These are phyloP conservation scores for Echinosophora koreensis DNA, from an alignment of 306 rosid genomes.

Conservation along the genomic window DNA sequence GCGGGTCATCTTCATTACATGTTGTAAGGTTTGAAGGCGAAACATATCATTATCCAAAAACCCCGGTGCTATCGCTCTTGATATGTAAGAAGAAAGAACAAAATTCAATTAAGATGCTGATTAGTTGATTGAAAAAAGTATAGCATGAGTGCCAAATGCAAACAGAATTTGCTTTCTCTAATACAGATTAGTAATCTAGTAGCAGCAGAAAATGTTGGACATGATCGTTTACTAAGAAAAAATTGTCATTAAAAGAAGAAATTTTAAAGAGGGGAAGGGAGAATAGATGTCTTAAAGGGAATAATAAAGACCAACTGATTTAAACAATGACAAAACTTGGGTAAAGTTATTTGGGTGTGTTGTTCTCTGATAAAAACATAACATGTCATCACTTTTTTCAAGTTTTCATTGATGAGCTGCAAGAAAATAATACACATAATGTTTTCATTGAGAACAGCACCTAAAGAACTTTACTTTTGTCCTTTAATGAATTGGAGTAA, in stretches of 20 bases:
- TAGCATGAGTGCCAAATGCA: conserved; percentile 19
- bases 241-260: conserved; percentile 19
- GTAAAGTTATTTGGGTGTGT: no score
- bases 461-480: no score
- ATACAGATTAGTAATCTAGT: conserved; percentile 13
- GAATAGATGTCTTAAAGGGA: conserved; percentile 18
- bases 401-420: no score
- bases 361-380: no score
- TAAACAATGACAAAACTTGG: neutral
- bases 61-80: conserved; percentile 83
- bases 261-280: neutral
- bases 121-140: neutral
- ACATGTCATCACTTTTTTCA: no score
- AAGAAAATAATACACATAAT: no score
- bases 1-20: conserved; percentile 85
- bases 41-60: conserved; percentile 82
- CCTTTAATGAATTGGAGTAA: conserved; percentile 6
- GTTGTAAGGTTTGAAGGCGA: conserved; percentile 84
- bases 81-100: conserved; percentile 41
- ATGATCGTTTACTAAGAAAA: conserved; percentile 22
- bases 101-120: conserved; percentile 34
- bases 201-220: conserved; percentile 19
- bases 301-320: neutral
- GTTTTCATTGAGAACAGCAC: no score
- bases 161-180: conserved; percentile 25